A percentile compares a stretch with the other conserved stretches of the same genome.
Evolutionary conservation across 768 basidiomycete species (phyloP).

Genomic region (Hortiboletus campestris): DNA sequence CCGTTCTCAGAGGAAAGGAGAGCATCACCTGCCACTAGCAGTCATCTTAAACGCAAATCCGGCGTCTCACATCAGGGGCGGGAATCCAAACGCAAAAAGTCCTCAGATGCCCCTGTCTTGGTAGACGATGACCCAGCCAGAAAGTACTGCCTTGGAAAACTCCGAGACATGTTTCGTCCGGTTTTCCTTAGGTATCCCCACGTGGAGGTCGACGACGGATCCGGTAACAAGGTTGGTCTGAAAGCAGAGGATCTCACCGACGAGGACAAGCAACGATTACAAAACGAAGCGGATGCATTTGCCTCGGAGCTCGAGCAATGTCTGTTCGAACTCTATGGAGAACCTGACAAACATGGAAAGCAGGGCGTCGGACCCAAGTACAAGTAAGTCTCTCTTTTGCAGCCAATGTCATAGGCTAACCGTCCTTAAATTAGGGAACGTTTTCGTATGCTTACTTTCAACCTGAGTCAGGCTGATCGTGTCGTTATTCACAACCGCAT

Average conservation of each 20-base stretch:
- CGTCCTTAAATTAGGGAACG: slow-evolving; percentile 59
- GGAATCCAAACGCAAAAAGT: slow-evolving; percentile 48
- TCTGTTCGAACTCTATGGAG: slow-evolving; percentile 72
- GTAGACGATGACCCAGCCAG: slow-evolving; percentile 67
- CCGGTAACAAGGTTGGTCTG: slow-evolving; percentile 38
- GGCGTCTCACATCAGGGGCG: slow-evolving; percentile 36
- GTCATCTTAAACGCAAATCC: slow-evolving; percentile 55
- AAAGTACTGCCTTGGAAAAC: slow-evolving; percentile 76
- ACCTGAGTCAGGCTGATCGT: slow-evolving; percentile 80
- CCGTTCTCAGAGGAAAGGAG: slow-evolving; percentile 21
- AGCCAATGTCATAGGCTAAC: slow-evolving; percentile 1
- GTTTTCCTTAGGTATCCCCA: slow-evolving; percentile 74
- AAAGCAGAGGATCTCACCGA: slow-evolving; percentile 54
- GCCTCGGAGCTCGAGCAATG: slow-evolving; percentile 72
- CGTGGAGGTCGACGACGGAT: slow-evolving; percentile 36
- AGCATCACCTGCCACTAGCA: slow-evolving; percentile 19
- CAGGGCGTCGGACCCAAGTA: slow-evolving; percentile 71
- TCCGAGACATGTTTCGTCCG: slow-evolving; percentile 67
- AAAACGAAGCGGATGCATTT: slow-evolving; percentile 60
- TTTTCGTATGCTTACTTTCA: slow-evolving; percentile 87
- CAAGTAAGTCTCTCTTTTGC: slow-evolving; percentile 53
- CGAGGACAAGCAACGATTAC: slow-evolving; percentile 55
- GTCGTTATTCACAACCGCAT: slow-evolving; percentile 78
- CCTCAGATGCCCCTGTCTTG: slow-evolving; percentile 37
- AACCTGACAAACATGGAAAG: slow-evolving; percentile 69